A percentile compares a stretch with the other conserved stretches of the same genome.
Evolutionary conservation across 2,329 filamentous ascomycete genomes (phyloP).

Genomic region (Colletotrichum sp.): DNA sequence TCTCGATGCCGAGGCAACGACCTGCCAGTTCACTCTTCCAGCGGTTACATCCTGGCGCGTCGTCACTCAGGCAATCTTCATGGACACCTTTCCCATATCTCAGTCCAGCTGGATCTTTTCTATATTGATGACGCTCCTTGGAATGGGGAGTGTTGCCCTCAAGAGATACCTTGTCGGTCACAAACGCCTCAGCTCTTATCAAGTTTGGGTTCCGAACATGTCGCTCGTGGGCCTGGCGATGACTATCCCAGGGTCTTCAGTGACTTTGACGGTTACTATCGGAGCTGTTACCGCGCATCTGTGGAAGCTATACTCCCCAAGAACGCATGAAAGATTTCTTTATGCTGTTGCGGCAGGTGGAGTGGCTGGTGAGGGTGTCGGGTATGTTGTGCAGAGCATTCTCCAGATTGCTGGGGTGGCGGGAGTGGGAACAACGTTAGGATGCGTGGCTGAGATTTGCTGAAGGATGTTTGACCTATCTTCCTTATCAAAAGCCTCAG

Average conservation of each 20-base stretch:
- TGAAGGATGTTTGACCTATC: neutral
- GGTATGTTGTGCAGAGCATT: neutral
- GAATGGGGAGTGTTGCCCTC: neutral
- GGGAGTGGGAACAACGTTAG: fast-evolving
- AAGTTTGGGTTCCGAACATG: neutral
- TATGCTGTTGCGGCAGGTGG: neutral
- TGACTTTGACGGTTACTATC: neutral
- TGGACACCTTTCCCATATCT: neutral
- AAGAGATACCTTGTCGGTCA: neutral
- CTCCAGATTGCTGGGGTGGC: neutral
- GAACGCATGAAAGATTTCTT: neutral
- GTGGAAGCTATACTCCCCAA: neutral
- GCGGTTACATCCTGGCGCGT: neutral
- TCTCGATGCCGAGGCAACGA: neutral
- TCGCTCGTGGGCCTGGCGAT: fast-evolving
- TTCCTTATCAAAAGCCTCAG: fast-evolving
- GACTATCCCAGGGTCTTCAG: neutral
- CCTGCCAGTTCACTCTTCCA: neutral
- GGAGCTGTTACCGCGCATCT: fast-evolving
- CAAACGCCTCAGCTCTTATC: fast-evolving
- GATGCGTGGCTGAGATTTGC: neutral
- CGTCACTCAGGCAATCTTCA: neutral
- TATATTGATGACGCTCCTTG: neutral
- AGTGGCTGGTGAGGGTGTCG: neutral
- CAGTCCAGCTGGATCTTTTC: neutral